Evolutionary conservation across 495 filamentous ascomycete genomes (phyloP).

Genomic region (Annulohypoxylon nitens): DNA sequence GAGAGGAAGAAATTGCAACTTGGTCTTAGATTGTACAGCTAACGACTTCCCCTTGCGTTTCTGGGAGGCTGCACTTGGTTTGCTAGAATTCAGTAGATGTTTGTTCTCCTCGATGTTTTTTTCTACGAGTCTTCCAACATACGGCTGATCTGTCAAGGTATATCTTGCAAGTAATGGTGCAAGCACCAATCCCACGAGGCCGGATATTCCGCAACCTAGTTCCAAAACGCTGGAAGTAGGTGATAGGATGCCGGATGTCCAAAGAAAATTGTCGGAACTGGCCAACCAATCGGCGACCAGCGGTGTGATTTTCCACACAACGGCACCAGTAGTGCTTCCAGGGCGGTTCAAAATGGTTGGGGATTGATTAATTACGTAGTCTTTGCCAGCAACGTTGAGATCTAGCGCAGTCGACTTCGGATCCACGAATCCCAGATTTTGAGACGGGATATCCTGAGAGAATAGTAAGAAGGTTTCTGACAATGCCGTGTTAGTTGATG

Average conservation of each 20-base stretch:
- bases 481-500: slow-evolving; percentile 20
- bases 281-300: slow-evolving; percentile 85
- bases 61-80: slow-evolving; percentile 19
- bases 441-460: slow-evolving; percentile 77
- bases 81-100: slow-evolving; percentile 3
- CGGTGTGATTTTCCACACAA: slow-evolving; percentile 88
- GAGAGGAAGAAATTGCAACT: slow-evolving; percentile 65
- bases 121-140: slow-evolving; percentile 79
- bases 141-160: slow-evolving; percentile 89
- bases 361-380: slow-evolving; percentile 87
- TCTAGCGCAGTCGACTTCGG: slow-evolving; percentile 73
- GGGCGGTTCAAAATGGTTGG: slow-evolving; percentile 81
- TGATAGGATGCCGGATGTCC: slow-evolving; percentile 66
- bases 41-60: slow-evolving; percentile 44
- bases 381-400: slow-evolving; percentile 73
- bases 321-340: slow-evolving; percentile 91
- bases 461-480: slow-evolving; percentile 90
- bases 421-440: slow-evolving; percentile 88
- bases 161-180: slow-evolving; percentile 73
- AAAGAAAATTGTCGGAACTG: slow-evolving; percentile 73
- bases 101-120: slow-evolving; percentile 80
- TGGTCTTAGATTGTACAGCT: slow-evolving; percentile 26
- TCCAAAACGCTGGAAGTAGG: slow-evolving; percentile 75
- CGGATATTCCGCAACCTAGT: slow-evolving; percentile 88
- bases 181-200: slow-evolving; percentile 75